Evolutionary conservation across 371 early-diverging fungal species (phyloP), one percentile per base, ranked within the genome.

Genomic region (Apophysomyces sp.): DNA sequence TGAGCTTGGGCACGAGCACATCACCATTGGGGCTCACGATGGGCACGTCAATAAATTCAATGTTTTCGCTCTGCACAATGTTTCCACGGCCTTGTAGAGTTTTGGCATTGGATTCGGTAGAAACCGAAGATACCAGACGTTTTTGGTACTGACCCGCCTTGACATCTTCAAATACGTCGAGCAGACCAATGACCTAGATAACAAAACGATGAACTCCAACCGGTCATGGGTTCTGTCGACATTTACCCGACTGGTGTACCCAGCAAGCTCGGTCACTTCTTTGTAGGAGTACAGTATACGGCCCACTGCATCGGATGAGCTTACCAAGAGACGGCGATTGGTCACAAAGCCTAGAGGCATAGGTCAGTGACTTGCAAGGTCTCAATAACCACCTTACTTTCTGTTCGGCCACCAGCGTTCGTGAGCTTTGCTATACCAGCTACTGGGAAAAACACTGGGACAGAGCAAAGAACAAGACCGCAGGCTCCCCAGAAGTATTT

Each of bases 11-110:
- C n/a, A 98, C 89, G 44, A 98, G 85, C 5, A 97, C 89, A 82
- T 98, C 98, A 29, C 98, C 98, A 75, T 93, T 96, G 30, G 98
- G 98, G 15, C 96, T 94, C 11, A 96, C 89, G 54, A 98, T 93
- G 18, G 98, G 98, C 8, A 97, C 96, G 67, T 93, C 82, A 28
- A 82, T 73, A 69, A 98, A 98, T 67, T 94, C 92, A 63, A 98
- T 95, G 26, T 85, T 87, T 16, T 86, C 81, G 61, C 87, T 84
- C 62, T 88, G 78, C 12, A 88, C 73, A n/a, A 90, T 67, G 12
- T 78, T 57, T 15, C 92, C 94, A 54, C 92, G 88, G 65, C 80
- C 90, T 64, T 80, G 83, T 57, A 82, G 84, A 3, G 76, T 80
- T 55, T 74, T 72, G 24, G 80, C 85, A 66, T 86, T 84, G 41